A percentile compares a stretch with the other conserved stretches of the same genome.
Conservation (phyloP, 805 yeast genomes). For the Tetrapisispora namnaoensis region DNA sequence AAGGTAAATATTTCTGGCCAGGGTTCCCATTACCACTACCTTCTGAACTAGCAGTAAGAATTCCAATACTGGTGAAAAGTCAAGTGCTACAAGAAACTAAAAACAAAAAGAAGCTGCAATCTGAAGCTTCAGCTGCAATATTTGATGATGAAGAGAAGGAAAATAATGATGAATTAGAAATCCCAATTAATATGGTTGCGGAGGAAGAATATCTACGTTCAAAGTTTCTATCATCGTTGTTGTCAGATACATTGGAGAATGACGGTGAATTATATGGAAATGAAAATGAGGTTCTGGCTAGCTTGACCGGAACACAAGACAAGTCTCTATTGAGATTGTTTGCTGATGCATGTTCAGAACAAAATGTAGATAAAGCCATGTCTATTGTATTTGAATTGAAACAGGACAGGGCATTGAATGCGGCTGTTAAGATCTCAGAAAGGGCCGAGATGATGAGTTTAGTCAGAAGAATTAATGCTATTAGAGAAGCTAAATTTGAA, state of each 20-base stretch:
- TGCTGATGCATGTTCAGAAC: constrained; percentile 62
- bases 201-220: constrained; percentile 60
- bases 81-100: constrained; percentile 23
- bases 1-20: constrained; percentile 60
- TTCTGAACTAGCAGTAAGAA: constrained; percentile 57
- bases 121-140: constrained; percentile 11
- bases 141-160: constrained; percentile 13
- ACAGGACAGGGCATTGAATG: constrained; percentile 69
- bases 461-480: constrained; percentile 44
- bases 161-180: constrained; percentile 18
- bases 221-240: constrained; percentile 48
- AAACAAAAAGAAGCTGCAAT: constrained; percentile 24
- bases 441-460: constrained; percentile 47
- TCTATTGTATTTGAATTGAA: constrained; percentile 60
- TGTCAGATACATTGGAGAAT: constrained; percentile 46
- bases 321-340: constrained; percentile 68
- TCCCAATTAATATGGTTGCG: constrained; percentile 30
- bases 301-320: constrained; percentile 55
- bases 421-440: constrained; percentile 78
- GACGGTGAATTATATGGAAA: constrained; percentile 35
- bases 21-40: constrained; percentile 79
- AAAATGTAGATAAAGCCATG: constrained; percentile 54
- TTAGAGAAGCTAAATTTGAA: constrained; percentile 37
- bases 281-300: constrained; percentile 43
- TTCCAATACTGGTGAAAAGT: constrained; percentile 44